A percentile compares a stretch with the other conserved stretches of the same genome.
phyloP scores from a whole-genome alignment of 164 flowering plant genomes.

The Brasenia schreberi region DNA sequence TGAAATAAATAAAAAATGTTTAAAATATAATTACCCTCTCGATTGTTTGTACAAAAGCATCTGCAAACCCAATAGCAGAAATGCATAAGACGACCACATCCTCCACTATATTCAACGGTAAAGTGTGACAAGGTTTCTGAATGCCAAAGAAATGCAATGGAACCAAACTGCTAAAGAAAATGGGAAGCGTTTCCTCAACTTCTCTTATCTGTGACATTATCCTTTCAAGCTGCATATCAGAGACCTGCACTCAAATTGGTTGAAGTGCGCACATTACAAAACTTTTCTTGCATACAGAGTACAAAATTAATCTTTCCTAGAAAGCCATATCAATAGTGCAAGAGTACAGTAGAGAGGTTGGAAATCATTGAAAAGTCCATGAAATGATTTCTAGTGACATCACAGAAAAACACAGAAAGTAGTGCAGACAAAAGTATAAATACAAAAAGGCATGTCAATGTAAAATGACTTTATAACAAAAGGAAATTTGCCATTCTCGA shows the following conservation, averaged over 20 bases:
- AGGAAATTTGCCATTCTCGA: too few relatives aligned
- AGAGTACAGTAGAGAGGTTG: too few relatives aligned
- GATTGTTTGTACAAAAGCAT: constrained; percentile 39
- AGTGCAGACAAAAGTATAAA: too few relatives aligned
- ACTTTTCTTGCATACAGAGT: too few relatives aligned
- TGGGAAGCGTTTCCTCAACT: constrained; percentile 31
- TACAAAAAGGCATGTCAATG: too few relatives aligned
- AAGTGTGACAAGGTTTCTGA: constrained; percentile 16
- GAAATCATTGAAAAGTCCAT: too few relatives aligned
- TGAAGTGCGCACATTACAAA: neutral
- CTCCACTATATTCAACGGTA: constrained; percentile 27
- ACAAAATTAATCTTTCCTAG: too few relatives aligned
- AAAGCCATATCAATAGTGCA: too few relatives aligned
- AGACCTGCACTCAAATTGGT: constrained; percentile 26
- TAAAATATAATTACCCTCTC: constrained; percentile 28
- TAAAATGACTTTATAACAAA: too few relatives aligned
- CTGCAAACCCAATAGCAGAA: constrained; percentile 66
- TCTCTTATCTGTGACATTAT: constrained; percentile 24
- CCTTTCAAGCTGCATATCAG: constrained; percentile 25
- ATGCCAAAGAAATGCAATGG: constrained; percentile 48
- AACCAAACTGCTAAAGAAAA: constrained; percentile 51
- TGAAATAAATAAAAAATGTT: neutral
- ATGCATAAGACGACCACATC: constrained; percentile 42
- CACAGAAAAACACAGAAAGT: too few relatives aligned
- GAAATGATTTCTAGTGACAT: too few relatives aligned